Evolutionary conservation across 164 flowering plant genomes (phyloP).

Genomic region (Chimonanthus salicifolius): DNA sequence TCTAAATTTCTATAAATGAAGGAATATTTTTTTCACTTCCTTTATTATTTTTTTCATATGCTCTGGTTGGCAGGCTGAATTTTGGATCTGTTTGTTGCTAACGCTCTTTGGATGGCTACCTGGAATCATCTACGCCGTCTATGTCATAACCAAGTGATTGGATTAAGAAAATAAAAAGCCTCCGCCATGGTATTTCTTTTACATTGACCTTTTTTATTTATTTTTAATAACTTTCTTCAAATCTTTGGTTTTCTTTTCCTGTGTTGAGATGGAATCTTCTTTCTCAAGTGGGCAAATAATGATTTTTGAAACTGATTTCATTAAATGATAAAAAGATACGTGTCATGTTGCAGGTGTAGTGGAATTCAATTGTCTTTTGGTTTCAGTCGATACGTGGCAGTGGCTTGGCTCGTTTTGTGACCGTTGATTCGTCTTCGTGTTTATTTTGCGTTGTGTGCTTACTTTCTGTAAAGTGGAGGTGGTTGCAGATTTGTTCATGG

Average conservation of each 20-base stretch:
- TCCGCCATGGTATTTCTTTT: not conserved
- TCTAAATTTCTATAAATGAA: too few species aligned
- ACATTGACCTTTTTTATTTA: not conserved
- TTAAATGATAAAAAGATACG: too few species aligned
- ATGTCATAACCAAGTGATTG: slow-evolving; percentile 22
- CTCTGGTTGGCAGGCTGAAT: slow-evolving; percentile 20
- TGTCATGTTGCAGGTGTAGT: not conserved
- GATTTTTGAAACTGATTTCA: not conserved
- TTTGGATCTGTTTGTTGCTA: slow-evolving; percentile 38
- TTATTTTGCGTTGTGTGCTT: not conserved
- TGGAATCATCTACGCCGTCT: slow-evolving; percentile 44
- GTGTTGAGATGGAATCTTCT: not conserved
- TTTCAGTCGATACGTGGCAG: not conserved
- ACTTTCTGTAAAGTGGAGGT: not conserved
- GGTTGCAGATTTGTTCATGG: not conserved
- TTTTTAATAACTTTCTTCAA: too few species aligned
- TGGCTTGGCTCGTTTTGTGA: not conserved
- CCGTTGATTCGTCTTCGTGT: slow-evolving; percentile 2
- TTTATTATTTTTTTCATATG: not conserved
- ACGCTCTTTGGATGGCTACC: slow-evolving; percentile 43
- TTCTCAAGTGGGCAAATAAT: not conserved
- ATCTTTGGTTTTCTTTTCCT: not conserved
- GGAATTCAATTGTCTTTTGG: not conserved
- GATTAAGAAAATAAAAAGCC: not conserved
- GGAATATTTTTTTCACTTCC: not conserved